phyloP scores from a whole-genome alignment of 768 basidiomycete genomes.

The Kwoniella heveanensis region DNA sequence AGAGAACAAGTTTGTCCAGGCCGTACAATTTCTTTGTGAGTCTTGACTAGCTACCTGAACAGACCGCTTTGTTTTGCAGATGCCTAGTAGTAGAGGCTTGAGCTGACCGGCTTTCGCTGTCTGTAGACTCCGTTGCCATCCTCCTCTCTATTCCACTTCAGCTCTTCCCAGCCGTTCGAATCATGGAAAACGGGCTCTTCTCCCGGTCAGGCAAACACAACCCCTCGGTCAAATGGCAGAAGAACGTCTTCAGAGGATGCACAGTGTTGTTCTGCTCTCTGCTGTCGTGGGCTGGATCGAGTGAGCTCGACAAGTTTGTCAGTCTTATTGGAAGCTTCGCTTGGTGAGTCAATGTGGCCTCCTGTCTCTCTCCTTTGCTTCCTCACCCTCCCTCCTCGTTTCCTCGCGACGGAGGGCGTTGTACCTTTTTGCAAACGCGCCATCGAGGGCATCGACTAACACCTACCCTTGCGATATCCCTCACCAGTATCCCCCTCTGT shows the following conservation, averaged over 20 bases:
- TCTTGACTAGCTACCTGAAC: too few relatives aligned
- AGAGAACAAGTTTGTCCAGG: slow-evolving; percentile 81
- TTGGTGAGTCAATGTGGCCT: slow-evolving; percentile 67
- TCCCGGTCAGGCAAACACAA: slow-evolving; percentile 78
- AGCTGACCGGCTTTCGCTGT: slow-evolving; percentile 70
- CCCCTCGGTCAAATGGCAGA: slow-evolving; percentile 84
- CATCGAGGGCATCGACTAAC: too few relatives aligned
- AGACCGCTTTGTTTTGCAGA: too few relatives aligned
- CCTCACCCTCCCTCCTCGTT: too few relatives aligned
- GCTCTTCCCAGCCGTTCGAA: slow-evolving; percentile 95
- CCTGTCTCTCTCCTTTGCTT: background rate
- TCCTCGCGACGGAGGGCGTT: too few relatives aligned
- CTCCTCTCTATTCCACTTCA: slow-evolving; percentile 80
- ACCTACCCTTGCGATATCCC: too few relatives aligned
- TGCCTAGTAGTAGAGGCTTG: slow-evolving; percentile 6
- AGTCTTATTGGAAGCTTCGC: slow-evolving; percentile 90
- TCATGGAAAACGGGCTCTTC: slow-evolving; percentile 94
- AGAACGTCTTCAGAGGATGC: slow-evolving; percentile 66
- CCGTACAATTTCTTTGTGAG: slow-evolving; percentile 60
- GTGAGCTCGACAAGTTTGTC: slow-evolving; percentile 93
- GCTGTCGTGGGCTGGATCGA: slow-evolving; percentile 75
- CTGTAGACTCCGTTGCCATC: slow-evolving; percentile 77
- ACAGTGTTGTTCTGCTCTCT: slow-evolving; percentile 70
- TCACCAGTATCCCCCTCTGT: slow-evolving; percentile 83
- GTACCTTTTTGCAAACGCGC: too few relatives aligned